Percentiles rank a stretch among this genome's conserved stretches.
Evolutionary conservation across 2,329 filamentous ascomycete species (phyloP).

Genomic region (Fusarium udum): DNA sequence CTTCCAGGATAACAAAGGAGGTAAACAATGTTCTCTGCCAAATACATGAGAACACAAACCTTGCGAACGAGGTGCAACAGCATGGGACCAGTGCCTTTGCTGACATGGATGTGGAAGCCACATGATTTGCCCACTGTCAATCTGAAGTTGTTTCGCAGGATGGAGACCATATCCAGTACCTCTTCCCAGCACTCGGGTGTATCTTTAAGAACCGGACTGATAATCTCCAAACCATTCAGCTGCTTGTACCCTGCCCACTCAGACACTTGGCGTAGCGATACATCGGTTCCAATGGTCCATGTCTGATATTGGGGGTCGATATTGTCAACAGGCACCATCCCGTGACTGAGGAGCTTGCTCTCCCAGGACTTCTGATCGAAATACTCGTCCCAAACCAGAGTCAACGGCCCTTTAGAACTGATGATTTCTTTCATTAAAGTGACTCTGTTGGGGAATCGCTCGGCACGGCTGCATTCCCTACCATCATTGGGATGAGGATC

Average conservation of each 20-base stretch:
- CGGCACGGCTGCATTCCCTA: background rate
- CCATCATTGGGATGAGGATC: slow-evolving; percentile 15
- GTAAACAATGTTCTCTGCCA: slow-evolving; percentile 27
- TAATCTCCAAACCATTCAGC: slow-evolving; percentile 19
- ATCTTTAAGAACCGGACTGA: slow-evolving; percentile 22
- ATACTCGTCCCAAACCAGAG: background rate
- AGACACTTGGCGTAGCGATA: background rate
- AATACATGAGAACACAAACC: slow-evolving; percentile 18
- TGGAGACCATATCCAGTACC: slow-evolving; percentile 21
- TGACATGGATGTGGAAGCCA: slow-evolving; percentile 32
- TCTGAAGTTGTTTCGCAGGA: slow-evolving; percentile 24
- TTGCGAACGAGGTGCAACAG: slow-evolving; percentile 17
- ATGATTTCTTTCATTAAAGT: background rate
- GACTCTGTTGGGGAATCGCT: background rate
- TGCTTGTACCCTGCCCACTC: slow-evolving; percentile 16
- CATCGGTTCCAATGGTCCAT: slow-evolving; percentile 19
- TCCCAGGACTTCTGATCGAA: background rate
- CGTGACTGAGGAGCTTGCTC: background rate
- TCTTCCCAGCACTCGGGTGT: slow-evolving; percentile 23
- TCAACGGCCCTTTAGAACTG: background rate
- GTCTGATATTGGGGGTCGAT: slow-evolving; percentile 9
- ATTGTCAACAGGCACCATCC: background rate
- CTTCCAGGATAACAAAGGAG: slow-evolving; percentile 18
- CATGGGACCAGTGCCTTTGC: slow-evolving; percentile 16
- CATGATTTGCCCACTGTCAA: slow-evolving; percentile 2